Conservation (phyloP, 2,329 filamentous ascomycete genomes). For the Akanthomyces muscarius region DNA sequence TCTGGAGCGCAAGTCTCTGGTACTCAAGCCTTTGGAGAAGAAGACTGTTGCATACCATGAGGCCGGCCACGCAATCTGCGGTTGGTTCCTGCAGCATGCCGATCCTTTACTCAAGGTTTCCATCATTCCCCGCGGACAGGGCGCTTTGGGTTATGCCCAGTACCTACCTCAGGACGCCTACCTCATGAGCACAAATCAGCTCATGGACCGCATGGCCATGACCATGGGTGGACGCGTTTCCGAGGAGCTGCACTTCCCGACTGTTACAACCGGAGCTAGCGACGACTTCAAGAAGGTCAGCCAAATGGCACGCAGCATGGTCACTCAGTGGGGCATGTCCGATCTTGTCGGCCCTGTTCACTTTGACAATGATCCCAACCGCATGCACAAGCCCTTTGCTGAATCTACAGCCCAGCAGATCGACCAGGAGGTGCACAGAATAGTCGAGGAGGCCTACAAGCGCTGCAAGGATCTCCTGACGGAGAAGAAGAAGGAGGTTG, state of each 20-base stretch:
- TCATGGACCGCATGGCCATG: slow-evolving; percentile 99
- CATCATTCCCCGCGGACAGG: slow-evolving; percentile 94
- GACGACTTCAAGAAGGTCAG: slow-evolving; percentile 99
- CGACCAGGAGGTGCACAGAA: slow-evolving; percentile 83
- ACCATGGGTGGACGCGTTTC: slow-evolving; percentile 92
- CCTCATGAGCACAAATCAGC: slow-evolving; percentile 89
- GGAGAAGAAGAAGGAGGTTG: slow-evolving; percentile 84
- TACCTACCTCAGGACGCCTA: slow-evolving; percentile 95
- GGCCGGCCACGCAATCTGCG: slow-evolving; percentile 95
- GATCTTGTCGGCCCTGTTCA: slow-evolving; percentile 88
- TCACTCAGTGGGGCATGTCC: slow-evolving; percentile 99
- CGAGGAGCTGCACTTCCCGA: slow-evolving; percentile 95
- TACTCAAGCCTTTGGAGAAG: slow-evolving; percentile 91
- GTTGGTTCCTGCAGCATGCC: slow-evolving; percentile 96
- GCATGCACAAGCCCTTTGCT: slow-evolving; percentile 90
- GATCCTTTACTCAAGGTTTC: slow-evolving; percentile 97
- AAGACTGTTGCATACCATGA: slow-evolving; percentile 96
- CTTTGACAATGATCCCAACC: slow-evolving; percentile 79
- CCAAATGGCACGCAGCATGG: slow-evolving; percentile 92
- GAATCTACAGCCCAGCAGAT: slow-evolving; percentile 91
- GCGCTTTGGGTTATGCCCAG: slow-evolving; percentile 91
- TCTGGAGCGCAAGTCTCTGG: slow-evolving; percentile 93
- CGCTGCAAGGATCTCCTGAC: slow-evolving; percentile 80
- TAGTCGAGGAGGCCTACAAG: slow-evolving; percentile 88
- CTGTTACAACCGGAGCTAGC: slow-evolving; percentile 88